Percentiles rank a stretch among this genome's conserved stretches.
These are phyloP conservation scores for Arachnopeziza araneosa DNA, from an alignment of 2,329 filamentous ascomycete species.

Conservation along the genomic window DNA sequence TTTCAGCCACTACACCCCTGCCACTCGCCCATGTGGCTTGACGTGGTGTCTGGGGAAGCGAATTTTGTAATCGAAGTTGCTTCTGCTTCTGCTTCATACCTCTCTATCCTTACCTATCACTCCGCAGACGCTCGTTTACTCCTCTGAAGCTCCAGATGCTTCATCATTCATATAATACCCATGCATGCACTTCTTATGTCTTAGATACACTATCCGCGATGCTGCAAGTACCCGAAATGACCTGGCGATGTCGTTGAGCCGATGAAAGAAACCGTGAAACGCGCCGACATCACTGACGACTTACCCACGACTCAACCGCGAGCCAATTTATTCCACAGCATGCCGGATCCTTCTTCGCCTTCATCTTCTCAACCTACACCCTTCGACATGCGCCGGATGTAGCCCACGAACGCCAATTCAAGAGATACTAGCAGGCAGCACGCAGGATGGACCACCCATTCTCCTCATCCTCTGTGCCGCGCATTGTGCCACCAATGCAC, in stretches of 20 bases:
- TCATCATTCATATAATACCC: background rate
- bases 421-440: conserved; percentile 17
- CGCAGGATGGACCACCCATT: conserved; percentile 20
- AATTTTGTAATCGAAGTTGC: background rate
- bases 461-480: conserved; percentile 17
- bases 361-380: background rate
- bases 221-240: background rate
- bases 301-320: background rate
- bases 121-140: background rate
- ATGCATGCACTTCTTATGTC: background rate
- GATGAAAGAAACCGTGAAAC: background rate
- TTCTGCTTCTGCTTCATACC: background rate
- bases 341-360: background rate
- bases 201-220: background rate
- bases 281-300: background rate
- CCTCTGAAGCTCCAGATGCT: background rate
- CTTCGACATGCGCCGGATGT: conserved; percentile 9
- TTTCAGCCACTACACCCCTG: background rate
- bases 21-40: background rate
- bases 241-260: background rate
- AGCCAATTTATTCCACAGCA: background rate
- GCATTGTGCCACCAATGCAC: conserved; percentile 19
- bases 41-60: background rate
- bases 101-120: background rate
- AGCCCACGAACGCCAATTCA: conserved; percentile 5